Evolutionary conservation across 2,329 filamentous ascomycete genomes (phyloP), one percentile per base, ranked within the genome.

Genomic region (Aspergillus phoenicis): DNA sequence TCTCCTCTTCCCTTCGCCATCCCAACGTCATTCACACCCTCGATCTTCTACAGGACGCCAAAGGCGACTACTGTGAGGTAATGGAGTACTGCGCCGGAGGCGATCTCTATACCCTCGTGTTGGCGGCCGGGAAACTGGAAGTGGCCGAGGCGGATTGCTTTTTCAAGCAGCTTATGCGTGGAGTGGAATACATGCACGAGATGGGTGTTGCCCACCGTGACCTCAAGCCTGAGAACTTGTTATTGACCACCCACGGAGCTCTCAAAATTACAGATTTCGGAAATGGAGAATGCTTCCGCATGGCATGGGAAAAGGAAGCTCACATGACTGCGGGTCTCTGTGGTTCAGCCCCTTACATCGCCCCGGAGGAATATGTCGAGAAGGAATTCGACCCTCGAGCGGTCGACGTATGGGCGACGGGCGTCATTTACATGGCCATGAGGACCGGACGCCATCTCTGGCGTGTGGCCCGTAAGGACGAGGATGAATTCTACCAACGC

Each of bases 381-480:
- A 93, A 89, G 75, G 95, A 99, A 75, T 99, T 99, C 67, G 95
- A 99, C 73, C 95, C 95, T 30, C 87, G 95, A 60, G 94, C 95
- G n/a, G 94, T 99, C 52, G 95, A 99, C 72, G 90, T 98, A 13
- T 99, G 95, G 95, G 95, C 95, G 24, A 97, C 93, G 62, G 95
- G 95, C 73, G 95, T 99, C 55, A 99, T 99, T 62, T 99, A 99
- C 81, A 99, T 99, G 95, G 95, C 95, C 13, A 99, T 99, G 95
- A 86, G 95, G 61, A 98, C 94, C 2, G 95, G 95, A 5, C 86
- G 95, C 57, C 95, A 99, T 77, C 83, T 99, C 8, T 99, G 95
- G 95, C 90, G 93, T 58, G 87, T 97, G n/a, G 95, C 95, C 6
- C 94, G 94, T 78, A 96, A 93, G 78, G 93, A 96, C 58, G 94